Evolutionary conservation across 1,284 basidiomycete genomes (phyloP), one percentile per base, ranked within the genome.

Genomic region (Termitomyces sp.): DNA sequence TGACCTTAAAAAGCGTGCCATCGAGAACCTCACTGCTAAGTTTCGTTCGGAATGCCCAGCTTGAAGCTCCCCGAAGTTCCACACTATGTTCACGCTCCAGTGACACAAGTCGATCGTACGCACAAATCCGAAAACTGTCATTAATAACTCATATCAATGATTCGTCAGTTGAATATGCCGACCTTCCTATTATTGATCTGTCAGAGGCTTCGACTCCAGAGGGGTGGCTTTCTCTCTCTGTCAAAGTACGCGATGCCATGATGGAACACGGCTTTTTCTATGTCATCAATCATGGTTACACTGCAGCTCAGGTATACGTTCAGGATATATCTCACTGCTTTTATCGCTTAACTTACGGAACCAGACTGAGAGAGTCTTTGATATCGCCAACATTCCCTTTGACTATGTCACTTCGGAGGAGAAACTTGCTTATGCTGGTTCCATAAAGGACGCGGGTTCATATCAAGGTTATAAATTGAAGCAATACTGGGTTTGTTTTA

Each of bases 181-280:
- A 86, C 40, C 73, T 89, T 16, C 74, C 81, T 13, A 73, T 80
- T 47, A 77, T 89, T 52, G 86, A 89, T 62, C 66, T 89, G 9
- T 71, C 80, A 28, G 75, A 76, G 49, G 72, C 72, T n/a, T 57
- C 63, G 13, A 81, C 72, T 0, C 64, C 68, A 0, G 77, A 79
- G 52, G 80, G 75, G 1, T 75, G 76, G 26, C 62, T 65, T 0
- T 66, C 70, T 44, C 72, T 86, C 0, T 76, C 78, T 0, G 57
- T 63, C 18, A 72, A 79, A 60, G 71, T 83, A 5, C 74, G 76
- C 37, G 70, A 81, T 52, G 86, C 85, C 0, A 76, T 88, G 71
- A 67, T 72, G 3, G 75, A 73, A 13, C 74, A 82, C 46, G 84
- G 80, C 5, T 88, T 84, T 64, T 80, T 84, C 67, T 86, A 81